Evolutionary conservation across 2,329 filamentous ascomycete genomes (phyloP).

Genomic region (Fusarium annulatum): DNA sequence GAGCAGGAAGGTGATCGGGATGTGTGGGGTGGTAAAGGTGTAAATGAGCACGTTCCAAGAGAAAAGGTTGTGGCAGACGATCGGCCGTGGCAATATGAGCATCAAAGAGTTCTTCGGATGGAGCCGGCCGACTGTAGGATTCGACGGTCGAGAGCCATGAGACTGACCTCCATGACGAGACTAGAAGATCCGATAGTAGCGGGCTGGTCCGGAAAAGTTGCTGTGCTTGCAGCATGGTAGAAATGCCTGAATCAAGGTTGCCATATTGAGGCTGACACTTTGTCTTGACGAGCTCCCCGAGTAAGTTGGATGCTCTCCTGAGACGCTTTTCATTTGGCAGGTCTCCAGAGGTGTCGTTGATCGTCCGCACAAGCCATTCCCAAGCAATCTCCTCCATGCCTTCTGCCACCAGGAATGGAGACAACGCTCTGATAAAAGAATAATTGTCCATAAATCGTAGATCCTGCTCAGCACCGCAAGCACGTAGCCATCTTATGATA

Average conservation of each 20-base stretch:
- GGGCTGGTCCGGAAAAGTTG: conserved; percentile 53
- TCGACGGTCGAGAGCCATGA: conserved; percentile 66
- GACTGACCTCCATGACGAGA: conserved; percentile 58
- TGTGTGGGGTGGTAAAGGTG: conserved; percentile 65
- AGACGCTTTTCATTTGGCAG: conserved; percentile 38
- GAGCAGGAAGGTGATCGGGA: conserved; percentile 59
- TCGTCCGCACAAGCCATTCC: conserved; percentile 62
- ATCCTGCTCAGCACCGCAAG: conserved; percentile 59
- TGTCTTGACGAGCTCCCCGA: conserved; percentile 57
- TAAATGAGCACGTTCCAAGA: conserved; percentile 64
- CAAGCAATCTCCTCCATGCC: conserved; percentile 62
- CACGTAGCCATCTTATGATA: conserved; percentile 65
- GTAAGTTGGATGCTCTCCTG: conserved; percentile 48
- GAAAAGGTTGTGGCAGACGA: conserved; percentile 51
- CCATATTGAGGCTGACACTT: conserved; percentile 53
- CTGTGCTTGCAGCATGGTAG: conserved; percentile 60
- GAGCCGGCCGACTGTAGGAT: conserved; percentile 57
- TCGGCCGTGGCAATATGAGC: conserved; percentile 61
- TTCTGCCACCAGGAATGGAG: conserved; percentile 65
- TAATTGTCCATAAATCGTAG: conserved; percentile 58
- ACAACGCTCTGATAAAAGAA: conserved; percentile 54
- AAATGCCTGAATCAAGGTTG: conserved; percentile 63
- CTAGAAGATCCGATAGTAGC: conserved; percentile 52
- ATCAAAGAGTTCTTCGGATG: conserved; percentile 63
- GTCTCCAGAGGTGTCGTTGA: conserved; percentile 43